Evolutionary conservation across 495 filamentous ascomycete species (phyloP).

Genomic region (Sabuloglossum arenarium): DNA sequence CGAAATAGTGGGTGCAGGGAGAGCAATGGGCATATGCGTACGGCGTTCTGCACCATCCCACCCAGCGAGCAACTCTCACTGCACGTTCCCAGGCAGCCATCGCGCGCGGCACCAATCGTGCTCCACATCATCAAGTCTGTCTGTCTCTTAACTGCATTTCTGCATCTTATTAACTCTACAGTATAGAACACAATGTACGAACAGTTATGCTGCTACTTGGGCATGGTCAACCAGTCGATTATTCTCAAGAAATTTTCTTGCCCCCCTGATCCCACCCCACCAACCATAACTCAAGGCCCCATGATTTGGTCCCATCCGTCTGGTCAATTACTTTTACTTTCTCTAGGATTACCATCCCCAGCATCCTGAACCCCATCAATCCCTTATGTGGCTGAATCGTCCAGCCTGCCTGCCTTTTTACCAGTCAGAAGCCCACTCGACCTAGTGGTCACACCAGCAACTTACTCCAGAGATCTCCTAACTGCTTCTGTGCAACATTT

Average conservation of each 20-base stretch:
- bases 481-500: background rate
- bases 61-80: background rate
- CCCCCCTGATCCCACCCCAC: background rate
- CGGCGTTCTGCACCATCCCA: background rate
- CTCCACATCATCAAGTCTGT: background rate
- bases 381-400: background rate
- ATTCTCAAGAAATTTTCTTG: background rate
- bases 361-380: background rate
- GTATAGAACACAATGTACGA: no score
- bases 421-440: background rate
- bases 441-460: background rate
- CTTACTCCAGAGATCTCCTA: background rate
- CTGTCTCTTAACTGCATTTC: background rate
- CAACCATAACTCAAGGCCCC: background rate
- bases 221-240: no score
- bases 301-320: background rate
- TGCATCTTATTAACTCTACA: background rate
- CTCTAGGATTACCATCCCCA: background rate
- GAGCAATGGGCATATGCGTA: background rate
- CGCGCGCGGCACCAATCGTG: background rate
- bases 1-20: background rate
- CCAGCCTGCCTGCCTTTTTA: background rate
- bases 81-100: background rate
- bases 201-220: no score
- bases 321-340: background rate